Conservation (phyloP, 148 eudicot genomes). For the Silene conica region DNA sequence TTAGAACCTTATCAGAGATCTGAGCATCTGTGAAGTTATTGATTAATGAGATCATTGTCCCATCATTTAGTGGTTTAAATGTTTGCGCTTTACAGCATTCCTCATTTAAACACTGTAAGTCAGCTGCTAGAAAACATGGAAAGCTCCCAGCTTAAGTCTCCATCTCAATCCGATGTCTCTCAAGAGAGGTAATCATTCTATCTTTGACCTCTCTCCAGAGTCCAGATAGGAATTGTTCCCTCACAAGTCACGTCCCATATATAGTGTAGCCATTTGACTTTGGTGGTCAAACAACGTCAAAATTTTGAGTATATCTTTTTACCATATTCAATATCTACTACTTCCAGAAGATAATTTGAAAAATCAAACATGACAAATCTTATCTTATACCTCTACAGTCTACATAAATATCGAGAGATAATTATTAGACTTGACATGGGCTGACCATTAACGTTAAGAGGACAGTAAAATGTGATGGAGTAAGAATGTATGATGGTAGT, state of each 20-base stretch:
- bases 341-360: too few relatives aligned
- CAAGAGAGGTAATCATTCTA: constrained; percentile 46
- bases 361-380: background rate
- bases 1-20: background rate
- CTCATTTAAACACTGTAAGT: constrained; percentile 64
- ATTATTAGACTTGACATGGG: too few relatives aligned
- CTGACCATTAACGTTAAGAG: too few relatives aligned
- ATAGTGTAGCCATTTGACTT: too few relatives aligned
- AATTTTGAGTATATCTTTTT: background rate
- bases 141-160: constrained; percentile 63
- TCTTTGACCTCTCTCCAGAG: background rate
- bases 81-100: constrained; percentile 44
- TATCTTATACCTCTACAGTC: background rate
- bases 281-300: too few relatives aligned
- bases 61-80: background rate
- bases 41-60: background rate
- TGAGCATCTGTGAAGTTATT: background rate
- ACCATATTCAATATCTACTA: too few relatives aligned
- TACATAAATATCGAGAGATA: too few relatives aligned
- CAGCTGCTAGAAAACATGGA: constrained; percentile 79
- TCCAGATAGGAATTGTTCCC: background rate
- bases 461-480: too few relatives aligned
- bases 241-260: too few relatives aligned
- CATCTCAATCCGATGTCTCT: constrained; percentile 37
- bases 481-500: too few relatives aligned